Percentiles rank a stretch among this genome's conserved stretches.
Evolutionary conservation across 1,284 basidiomycete species (phyloP).

Genomic region (Puccinia hordei): DNA sequence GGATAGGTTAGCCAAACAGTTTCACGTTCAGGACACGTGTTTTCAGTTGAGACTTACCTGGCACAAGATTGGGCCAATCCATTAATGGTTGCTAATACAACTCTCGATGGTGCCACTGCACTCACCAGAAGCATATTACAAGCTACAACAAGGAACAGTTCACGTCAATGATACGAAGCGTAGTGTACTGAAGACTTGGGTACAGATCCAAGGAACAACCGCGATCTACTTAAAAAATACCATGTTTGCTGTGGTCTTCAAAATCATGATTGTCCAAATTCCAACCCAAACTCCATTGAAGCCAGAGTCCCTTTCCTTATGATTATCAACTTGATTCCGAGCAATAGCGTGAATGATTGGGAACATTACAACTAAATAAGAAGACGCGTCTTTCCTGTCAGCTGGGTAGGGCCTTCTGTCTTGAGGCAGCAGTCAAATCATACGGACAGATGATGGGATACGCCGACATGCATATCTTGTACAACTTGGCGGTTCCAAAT

Average conservation of each 20-base stretch:
- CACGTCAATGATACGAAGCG: neutral
- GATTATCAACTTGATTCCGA: neutral
- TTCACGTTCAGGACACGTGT: neutral
- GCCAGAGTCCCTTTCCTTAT: neutral
- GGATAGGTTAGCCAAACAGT: neutral
- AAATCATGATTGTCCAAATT: conserved; percentile 53
- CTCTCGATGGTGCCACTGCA: conserved; percentile 55
- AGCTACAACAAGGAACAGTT: conserved; percentile 36
- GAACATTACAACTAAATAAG: neutral
- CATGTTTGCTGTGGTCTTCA: conserved; percentile 54
- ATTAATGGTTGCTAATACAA: conserved; percentile 57
- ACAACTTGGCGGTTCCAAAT: conserved; percentile 58
- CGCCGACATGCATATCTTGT: conserved; percentile 56
- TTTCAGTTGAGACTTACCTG: neutral
- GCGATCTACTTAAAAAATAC: conserved; percentile 41
- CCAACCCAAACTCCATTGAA: conserved; percentile 48
- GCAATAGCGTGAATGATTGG: conserved; percentile 10
- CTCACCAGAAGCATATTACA: conserved; percentile 59
- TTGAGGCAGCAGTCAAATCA: conserved; percentile 57
- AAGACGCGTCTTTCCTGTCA: conserved; percentile 18
- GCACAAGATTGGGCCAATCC: conserved; percentile 55
- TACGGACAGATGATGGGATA: conserved; percentile 57
- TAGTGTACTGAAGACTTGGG: neutral
- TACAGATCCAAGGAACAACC: conserved; percentile 6
- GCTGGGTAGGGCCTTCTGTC: conserved; percentile 21